Evolutionary conservation across 2,329 filamentous ascomycete species (phyloP).

Genomic region (Pyrenophora graminea): DNA sequence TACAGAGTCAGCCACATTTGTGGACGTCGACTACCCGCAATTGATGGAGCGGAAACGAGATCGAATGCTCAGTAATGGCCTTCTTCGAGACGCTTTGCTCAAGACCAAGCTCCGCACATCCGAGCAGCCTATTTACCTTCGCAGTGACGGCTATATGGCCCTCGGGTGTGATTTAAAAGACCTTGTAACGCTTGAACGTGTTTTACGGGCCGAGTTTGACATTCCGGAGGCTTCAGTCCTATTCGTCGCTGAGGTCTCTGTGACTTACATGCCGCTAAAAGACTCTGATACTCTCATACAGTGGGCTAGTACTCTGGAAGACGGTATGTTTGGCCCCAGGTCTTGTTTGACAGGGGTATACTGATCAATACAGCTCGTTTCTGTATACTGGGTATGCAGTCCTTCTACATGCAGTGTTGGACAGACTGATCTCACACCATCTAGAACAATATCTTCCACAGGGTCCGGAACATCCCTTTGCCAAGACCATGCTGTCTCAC

Average conservation of each 20-base stretch:
- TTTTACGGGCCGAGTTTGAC: constrained; percentile 64
- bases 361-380: constrained; percentile 66
- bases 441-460: constrained; percentile 80
- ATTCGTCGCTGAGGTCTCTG: constrained; percentile 86
- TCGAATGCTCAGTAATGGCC: constrained; percentile 62
- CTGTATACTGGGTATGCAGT: constrained; percentile 63
- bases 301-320: constrained; percentile 74
- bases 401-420: constrained; percentile 1
- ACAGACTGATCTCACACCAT: constrained; percentile 5
- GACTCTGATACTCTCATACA: constrained; percentile 74
- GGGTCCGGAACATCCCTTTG: constrained; percentile 79
- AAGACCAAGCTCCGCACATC: constrained; percentile 32
- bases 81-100: constrained; percentile 48
- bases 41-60: constrained; percentile 75
- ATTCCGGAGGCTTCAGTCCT: constrained; percentile 66
- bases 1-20: constrained; percentile 66
- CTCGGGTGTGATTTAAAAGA: constrained; percentile 81
- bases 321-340: constrained; percentile 57
- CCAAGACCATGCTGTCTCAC: constrained; percentile 80
- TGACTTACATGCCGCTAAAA: constrained; percentile 82
- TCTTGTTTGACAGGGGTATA: not conserved
- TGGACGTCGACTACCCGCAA: constrained; percentile 85
- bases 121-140: constrained; percentile 34
- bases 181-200: constrained; percentile 61
- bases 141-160: constrained; percentile 73